phyloP scores from a whole-genome alignment of 2,329 filamentous ascomycete species.

The Fusarium longipes region DNA sequence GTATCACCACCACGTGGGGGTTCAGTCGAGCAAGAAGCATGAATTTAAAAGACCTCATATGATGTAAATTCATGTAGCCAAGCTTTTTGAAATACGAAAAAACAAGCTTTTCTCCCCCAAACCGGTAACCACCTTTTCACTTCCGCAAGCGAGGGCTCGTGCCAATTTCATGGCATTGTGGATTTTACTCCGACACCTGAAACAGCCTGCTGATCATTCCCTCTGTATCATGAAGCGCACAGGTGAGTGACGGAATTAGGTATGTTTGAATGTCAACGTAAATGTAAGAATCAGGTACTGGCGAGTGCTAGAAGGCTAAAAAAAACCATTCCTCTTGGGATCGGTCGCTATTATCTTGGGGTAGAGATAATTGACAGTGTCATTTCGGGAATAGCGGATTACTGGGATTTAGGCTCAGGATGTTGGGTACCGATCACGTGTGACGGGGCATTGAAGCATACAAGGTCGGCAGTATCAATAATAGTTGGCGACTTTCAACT shows the following conservation, averaged over 20 bases:
- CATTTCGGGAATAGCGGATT: too few species aligned
- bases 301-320: background rate
- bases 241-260: background rate
- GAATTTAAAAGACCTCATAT: background rate
- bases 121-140: background rate
- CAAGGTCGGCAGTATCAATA: too few species aligned
- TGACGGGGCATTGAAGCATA: too few species aligned
- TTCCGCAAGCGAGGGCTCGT: background rate
- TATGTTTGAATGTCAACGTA: background rate
- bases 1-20: background rate
- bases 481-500: too few species aligned
- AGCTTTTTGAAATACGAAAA: background rate
- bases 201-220: conserved; percentile 2
- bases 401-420: too few species aligned
- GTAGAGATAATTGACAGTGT: too few species aligned
- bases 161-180: background rate
- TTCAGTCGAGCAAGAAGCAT: accelerated
- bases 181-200: conserved; percentile 4
- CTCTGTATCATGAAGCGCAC: background rate
- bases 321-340: too few species aligned
- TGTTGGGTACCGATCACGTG: too few species aligned
- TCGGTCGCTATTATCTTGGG: too few species aligned
- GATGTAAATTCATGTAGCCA: background rate
- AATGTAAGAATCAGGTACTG: background rate
- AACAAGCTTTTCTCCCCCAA: background rate